Evolutionary conservation across 257 asterid genomes (phyloP).

Genomic region (Capsicum chinense): DNA sequence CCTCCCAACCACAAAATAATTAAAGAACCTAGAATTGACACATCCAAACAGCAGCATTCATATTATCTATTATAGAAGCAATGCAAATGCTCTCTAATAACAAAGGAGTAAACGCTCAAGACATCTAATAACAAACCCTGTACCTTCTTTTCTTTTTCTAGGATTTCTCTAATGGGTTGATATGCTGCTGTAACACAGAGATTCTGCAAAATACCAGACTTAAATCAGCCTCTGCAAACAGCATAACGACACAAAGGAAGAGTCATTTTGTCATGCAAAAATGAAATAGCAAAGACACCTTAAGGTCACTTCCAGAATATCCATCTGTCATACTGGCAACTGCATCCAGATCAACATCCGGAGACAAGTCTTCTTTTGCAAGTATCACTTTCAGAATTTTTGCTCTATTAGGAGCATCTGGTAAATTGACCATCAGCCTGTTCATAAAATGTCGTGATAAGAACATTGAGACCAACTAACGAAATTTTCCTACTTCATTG

Average conservation of each 20-base stretch:
- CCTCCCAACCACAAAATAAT: slow-evolving; percentile 13
- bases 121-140: slow-evolving; percentile 9
- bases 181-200: slow-evolving; percentile 93
- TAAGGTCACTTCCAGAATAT: slow-evolving; percentile 96
- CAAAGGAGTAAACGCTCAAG: background rate
- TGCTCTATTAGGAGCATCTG: slow-evolving; percentile 88
- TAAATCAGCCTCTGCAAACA: slow-evolving; percentile 20
- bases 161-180: slow-evolving; percentile 83
- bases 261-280: background rate
- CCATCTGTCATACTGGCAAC: slow-evolving; percentile 91
- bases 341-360: slow-evolving; percentile 73
- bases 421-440: slow-evolving; percentile 95
- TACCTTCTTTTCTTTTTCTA: slow-evolving; percentile 91
- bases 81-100: background rate
- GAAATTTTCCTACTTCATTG: background rate
- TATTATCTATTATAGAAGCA: slow-evolving; percentile 1
- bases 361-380: slow-evolving; percentile 83
- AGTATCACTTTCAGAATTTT: slow-evolving; percentile 83
- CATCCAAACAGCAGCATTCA: background rate
- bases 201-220: slow-evolving; percentile 57
- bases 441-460: slow-evolving; percentile 21
- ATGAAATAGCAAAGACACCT: slow-evolving; percentile 51
- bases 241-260: slow-evolving; percentile 20
- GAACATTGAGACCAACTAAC: background rate
- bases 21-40: background rate